Evolutionary conservation across 352 stramenopile genomes (phyloP).

Genomic region (Phytophthora agathidicida): DNA sequence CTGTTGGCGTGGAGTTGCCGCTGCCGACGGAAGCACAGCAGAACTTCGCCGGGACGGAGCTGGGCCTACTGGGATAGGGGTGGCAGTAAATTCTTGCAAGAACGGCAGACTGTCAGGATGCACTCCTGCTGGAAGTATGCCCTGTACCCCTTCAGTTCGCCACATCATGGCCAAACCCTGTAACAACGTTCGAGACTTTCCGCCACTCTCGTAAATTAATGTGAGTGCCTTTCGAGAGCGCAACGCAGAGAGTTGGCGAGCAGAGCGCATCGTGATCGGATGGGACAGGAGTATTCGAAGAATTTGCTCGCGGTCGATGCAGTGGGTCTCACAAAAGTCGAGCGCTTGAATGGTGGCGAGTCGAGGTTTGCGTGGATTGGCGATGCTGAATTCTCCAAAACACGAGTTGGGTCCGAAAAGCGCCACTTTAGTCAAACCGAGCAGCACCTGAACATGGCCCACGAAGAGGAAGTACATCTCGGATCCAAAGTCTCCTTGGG

Average conservation of each 20-base stretch:
- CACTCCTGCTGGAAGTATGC: constrained; percentile 42
- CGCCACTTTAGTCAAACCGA: constrained; percentile 67
- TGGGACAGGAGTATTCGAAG: constrained; percentile 55
- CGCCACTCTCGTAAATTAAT: constrained; percentile 58
- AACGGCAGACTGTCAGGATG: constrained; percentile 41
- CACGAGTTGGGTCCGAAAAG: constrained; percentile 71
- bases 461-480: constrained; percentile 87
- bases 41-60: neutral
- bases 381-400: constrained; percentile 85
- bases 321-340: constrained; percentile 84
- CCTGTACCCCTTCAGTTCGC: constrained; percentile 58
- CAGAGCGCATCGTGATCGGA: constrained; percentile 66
- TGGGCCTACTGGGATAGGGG: too few species aligned
- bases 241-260: constrained; percentile 55
- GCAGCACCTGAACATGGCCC: constrained; percentile 73
- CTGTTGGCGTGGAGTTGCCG: constrained; percentile 12
- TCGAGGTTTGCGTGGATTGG: constrained; percentile 68
- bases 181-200: constrained; percentile 63
- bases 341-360: constrained; percentile 80
- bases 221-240: constrained; percentile 62
- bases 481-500: constrained; percentile 79
- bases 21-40: neutral
- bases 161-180: constrained; percentile 71
- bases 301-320: constrained; percentile 55
- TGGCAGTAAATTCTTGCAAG: constrained; percentile 49